These are phyloP conservation scores for Boeremia exigua DNA, from an alignment of 2,329 filamentous ascomycete species.

Conservation along the genomic window DNA sequence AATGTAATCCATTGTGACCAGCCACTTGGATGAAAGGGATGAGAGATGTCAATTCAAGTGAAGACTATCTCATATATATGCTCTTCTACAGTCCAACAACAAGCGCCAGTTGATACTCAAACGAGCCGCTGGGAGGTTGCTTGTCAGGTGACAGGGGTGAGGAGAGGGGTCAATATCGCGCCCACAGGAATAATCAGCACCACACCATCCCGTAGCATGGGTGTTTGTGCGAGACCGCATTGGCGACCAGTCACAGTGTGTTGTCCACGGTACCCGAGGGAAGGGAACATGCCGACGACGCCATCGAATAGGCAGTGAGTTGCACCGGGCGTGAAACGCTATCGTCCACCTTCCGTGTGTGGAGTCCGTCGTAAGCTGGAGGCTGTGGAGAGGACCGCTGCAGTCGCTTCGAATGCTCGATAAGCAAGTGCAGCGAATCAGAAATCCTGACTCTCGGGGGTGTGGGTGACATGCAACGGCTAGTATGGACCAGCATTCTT, in stretches of 20 bases:
- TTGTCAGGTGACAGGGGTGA: slow-evolving; percentile 5
- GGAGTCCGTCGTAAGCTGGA: slow-evolving; percentile 15
- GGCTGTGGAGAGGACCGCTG: slow-evolving; percentile 13
- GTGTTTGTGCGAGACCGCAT: slow-evolving; percentile 16
- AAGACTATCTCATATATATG: background rate
- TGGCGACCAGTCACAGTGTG: background rate
- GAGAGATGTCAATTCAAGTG: background rate
- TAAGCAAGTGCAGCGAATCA: slow-evolving; percentile 18
- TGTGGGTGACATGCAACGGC: slow-evolving; percentile 7
- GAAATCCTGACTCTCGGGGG: slow-evolving; percentile 10
- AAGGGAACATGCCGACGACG: slow-evolving; percentile 2
- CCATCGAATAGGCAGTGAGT: slow-evolving; percentile 22
- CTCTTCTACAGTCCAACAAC: too few relatives aligned
- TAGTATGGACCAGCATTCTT: slow-evolving; percentile 17
- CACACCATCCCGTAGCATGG: slow-evolving; percentile 25
- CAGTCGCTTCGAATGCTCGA: slow-evolving; percentile 11
- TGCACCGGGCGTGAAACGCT: slow-evolving; percentile 16
- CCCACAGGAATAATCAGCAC: slow-evolving; percentile 22
- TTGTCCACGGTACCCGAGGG: slow-evolving; percentile 9
- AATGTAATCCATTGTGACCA: slow-evolving; percentile 31
- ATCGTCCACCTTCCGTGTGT: slow-evolving; percentile 27
- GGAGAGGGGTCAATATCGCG: slow-evolving; percentile 13
- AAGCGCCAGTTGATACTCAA: too few relatives aligned
- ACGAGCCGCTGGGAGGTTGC: background rate
- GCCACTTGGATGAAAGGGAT: background rate